These are phyloP conservation scores for Collariella sp. DNA, from an alignment of 495 filamentous ascomycete genomes.

Conservation along the genomic window DNA sequence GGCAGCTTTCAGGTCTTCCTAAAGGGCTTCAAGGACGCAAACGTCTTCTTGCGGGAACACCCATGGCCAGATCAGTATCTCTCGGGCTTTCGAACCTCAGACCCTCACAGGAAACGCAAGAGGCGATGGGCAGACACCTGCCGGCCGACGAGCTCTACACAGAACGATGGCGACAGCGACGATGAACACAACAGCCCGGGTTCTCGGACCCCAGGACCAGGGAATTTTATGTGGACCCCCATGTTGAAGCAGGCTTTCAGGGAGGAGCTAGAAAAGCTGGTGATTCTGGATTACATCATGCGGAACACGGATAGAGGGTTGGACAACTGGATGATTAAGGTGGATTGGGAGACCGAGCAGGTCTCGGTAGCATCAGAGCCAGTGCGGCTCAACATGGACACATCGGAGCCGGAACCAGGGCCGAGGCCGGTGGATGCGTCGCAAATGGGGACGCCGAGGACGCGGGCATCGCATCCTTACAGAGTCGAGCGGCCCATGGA, in stretches of 20 bases:
- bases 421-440: constrained; percentile 52
- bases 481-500: constrained; percentile 77
- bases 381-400: constrained; percentile 52
- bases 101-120: constrained; percentile 60
- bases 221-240: constrained; percentile 79
- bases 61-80: constrained; percentile 95
- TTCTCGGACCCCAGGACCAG: constrained; percentile 33
- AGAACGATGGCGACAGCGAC: constrained; percentile 66
- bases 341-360: constrained; percentile 73
- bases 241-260: constrained; percentile 81
- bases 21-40: constrained; percentile 94
- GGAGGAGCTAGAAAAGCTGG: constrained; percentile 92
- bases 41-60: constrained; percentile 86
- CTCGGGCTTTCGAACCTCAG: constrained; percentile 62
- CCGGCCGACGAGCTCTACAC: constrained; percentile 54
- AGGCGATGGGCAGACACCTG: constrained; percentile 77
- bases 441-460: constrained; percentile 34
- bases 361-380: constrained; percentile 82
- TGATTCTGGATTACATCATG: constrained; percentile 99
- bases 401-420: constrained; percentile 40
- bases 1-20: constrained; percentile 97
- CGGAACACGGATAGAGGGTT: constrained; percentile 93
- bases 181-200: constrained; percentile 42
- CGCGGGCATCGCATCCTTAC: constrained; percentile 58
- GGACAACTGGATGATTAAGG: constrained; percentile 99